Evolutionary conservation across 768 basidiomycete genomes (phyloP), one percentile per base, ranked within the genome.

Genomic region (Trametes maxima): DNA sequence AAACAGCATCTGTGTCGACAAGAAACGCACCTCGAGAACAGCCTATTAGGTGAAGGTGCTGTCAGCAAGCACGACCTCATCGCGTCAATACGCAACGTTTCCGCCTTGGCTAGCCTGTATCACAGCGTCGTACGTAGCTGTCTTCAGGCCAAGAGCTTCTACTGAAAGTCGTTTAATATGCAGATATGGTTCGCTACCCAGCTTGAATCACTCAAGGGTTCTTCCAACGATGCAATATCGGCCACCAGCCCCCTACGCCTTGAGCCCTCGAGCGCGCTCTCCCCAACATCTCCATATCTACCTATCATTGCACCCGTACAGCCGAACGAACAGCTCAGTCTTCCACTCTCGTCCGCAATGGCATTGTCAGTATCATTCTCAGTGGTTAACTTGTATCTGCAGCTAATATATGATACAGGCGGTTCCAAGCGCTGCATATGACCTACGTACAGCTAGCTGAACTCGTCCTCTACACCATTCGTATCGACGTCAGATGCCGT

Each of bases 391-490:
- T 7, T 1, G 22, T 3, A 1, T 10, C 21, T 45, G 17, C 50
- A 44, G 14, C 54, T 53, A 7, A n/a, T 8, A 39, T 46, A 17
- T 43, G 24, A 44, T 63, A 3, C 65, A 96, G 96, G 62, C 94
- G 94, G 33, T 97, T 94, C 75, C 89, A 95, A 71, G 92, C 94
- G 0, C 79, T 98, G 46, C 78, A 95, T 43, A 87, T 89, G 75
- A 96, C 95, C 2, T 98, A 94, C 68, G 88, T 90, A 40, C 94
- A 96, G 66, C 80, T 98, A 7, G 88, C 92, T 10, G 87, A 90
- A 68, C 82, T 95, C 59, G 88, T 97, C 50, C 77, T 98, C 43
- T 89, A 90, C 70, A 94, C 91, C 5, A 85, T 98, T 33, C 85
- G 95, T 37, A 84, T 92, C 54, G 96, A 98, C 69, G 76, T 97